Base-by-base conservation (phyloP, 441 rosid genomes). In the Euphorbia celastroides region DNA sequence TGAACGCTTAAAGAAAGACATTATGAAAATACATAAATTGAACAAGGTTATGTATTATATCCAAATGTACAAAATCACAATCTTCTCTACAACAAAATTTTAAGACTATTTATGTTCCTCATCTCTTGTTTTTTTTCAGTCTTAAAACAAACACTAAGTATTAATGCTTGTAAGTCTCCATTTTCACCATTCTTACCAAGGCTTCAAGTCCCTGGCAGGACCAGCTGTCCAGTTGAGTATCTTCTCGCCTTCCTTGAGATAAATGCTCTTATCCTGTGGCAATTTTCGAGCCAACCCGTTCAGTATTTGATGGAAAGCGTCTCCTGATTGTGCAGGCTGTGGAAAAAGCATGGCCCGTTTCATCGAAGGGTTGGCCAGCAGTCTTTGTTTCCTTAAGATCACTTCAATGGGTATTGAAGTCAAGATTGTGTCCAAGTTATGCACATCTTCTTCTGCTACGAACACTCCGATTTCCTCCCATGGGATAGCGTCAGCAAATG, bases 401-500 rank as follows among this genome's bases (percentile, higher is more conserved):
- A 87, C 92, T 64, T 90, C 86, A 14, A 88, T 79, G 28, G 90
- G 90, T 58, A 93, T 90, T 2, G 98, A 93, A 12, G 97, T 90
- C 5, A 93, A 87, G 66, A 90, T 84, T 11, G 89, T 82, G 70
- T 93, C 93, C 71, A 90, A 72, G 60, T 83, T 77, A 2, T 96
- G 92, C 9, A 93, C 98, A 27, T 93, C 98, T 83, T 86, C 78
- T 75, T 90, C 98, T 0, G 78, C 95, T 0, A 90, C 96, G 71
- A 77, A 89, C 8, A 93, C 93, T 38, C 97, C 96, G 13, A 90
- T 93, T 63, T 93, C 95, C 68, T 93, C 96, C 97, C 96, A 93
- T 0, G 98, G 96, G 63, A 93, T 93, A 3, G 98, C 98, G 20
- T 93, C 98, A 1, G 97, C 98, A n/a, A 93, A 90, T 34, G 97